These are phyloP conservation scores for Coelastrella sp. DNA, from an alignment of 139 green algal genomes.

Conservation along the genomic window DNA sequence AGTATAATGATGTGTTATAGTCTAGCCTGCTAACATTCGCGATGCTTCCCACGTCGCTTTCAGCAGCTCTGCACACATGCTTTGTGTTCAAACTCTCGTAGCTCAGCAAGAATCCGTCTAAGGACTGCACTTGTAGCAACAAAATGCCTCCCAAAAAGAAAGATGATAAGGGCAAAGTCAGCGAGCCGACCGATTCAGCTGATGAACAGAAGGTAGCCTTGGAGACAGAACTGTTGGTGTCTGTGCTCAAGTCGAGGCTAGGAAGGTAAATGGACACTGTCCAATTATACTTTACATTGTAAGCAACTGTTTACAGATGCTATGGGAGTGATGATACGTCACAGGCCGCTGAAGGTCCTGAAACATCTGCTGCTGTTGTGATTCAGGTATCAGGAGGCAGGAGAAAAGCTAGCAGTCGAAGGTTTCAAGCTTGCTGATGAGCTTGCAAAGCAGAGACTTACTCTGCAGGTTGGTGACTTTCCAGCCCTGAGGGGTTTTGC, in stretches of 20 bases:
- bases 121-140: background rate
- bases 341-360: background rate
- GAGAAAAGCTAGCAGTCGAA: conserved; percentile 75
- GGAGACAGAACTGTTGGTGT: conserved; percentile 82
- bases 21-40: too few species aligned
- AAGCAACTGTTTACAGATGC: background rate
- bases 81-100: too few species aligned
- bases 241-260: conserved; percentile 79
- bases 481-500: too few species aligned
- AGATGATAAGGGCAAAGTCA: conserved; percentile 44
- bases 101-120: too few species aligned
- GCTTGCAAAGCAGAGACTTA: conserved; percentile 77
- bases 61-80: too few species aligned
- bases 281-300: background rate
- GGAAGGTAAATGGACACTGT: conserved; percentile 49
- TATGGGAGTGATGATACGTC: background rate
- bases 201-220: conserved; percentile 68
- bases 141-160: conserved; percentile 79
- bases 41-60: too few species aligned
- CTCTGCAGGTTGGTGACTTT: conserved; percentile 54
- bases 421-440: conserved; percentile 73
- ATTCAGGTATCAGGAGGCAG: conserved; percentile 73
- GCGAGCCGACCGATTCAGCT: conserved; percentile 56
- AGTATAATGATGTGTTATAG: too few species aligned
- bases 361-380: background rate